Percentiles rank a stretch among this genome's conserved stretches.
Evolutionary conservation across 371 early-diverging fungal genomes (phyloP).

Genomic region (Conidiobolus coronatus): DNA sequence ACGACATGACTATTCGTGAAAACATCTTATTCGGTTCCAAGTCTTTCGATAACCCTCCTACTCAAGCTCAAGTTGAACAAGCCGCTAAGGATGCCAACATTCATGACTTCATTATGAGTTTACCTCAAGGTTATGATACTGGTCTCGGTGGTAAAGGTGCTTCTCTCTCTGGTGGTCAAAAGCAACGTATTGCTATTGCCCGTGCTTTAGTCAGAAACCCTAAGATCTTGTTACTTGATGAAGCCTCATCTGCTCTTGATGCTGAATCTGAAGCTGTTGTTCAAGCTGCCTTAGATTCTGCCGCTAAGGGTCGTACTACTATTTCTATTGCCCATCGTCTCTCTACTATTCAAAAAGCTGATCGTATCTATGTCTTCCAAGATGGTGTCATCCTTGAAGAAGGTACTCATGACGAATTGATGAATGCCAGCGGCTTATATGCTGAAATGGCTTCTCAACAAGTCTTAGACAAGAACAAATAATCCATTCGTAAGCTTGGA

Average conservation of each 20-base stretch:
- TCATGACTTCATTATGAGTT: slow-evolving; percentile 38
- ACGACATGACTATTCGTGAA: slow-evolving; percentile 49
- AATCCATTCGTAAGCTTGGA: too few relatives aligned
- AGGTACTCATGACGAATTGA: slow-evolving; percentile 55
- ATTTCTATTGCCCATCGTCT: slow-evolving; percentile 47
- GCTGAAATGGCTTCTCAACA: slow-evolving; percentile 12
- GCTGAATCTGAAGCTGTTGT: slow-evolving; percentile 73
- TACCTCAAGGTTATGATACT: slow-evolving; percentile 58
- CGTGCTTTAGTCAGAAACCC: slow-evolving; percentile 38
- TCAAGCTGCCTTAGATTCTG: slow-evolving; percentile 60
- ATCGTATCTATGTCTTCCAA: slow-evolving; percentile 46
- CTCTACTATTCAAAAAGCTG: slow-evolving; percentile 46
- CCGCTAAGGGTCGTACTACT: slow-evolving; percentile 40
- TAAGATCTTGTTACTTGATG: slow-evolving; percentile 18
- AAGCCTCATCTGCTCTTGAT: slow-evolving; percentile 32
- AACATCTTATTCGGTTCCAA: slow-evolving; percentile 43
- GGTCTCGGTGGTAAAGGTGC: slow-evolving; percentile 46
- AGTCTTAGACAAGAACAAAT: too few relatives aligned
- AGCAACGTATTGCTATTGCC: slow-evolving; percentile 44
- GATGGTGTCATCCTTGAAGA: slow-evolving; percentile 55
- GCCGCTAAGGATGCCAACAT: slow-evolving; percentile 46
- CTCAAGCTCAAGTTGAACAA: slow-evolving; percentile 29
- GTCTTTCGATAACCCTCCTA: slow-evolving; percentile 7
- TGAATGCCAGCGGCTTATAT: slow-evolving; percentile 15
- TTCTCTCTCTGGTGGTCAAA: slow-evolving; percentile 41